A percentile compares a stretch with the other conserved stretches of the same genome.
Evolutionary conservation across 2,329 filamentous ascomycete species (phyloP).

Genomic region (Arthrobotrys megalospora): DNA sequence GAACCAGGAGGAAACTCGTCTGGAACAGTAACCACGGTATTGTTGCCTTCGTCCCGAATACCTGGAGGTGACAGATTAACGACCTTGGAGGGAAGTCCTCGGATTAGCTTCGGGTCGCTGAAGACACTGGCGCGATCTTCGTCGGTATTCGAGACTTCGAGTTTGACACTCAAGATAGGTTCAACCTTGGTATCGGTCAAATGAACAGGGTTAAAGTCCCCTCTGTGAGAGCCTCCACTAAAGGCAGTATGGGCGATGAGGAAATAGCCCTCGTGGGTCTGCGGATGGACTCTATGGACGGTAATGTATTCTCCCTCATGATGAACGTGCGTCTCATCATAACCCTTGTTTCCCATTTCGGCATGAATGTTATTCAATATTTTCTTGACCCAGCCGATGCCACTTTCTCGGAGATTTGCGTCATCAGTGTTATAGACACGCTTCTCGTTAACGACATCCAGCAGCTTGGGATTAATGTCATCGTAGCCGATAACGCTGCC

Average conservation of each 20-base stretch:
- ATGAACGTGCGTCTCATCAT: conserved; percentile 95
- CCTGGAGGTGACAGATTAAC: conserved; percentile 75
- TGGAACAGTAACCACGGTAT: conserved; percentile 84
- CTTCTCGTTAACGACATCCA: conserved; percentile 94
- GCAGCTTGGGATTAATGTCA: conserved; percentile 90
- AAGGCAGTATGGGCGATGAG: conserved; percentile 96
- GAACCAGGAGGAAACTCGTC: conserved; percentile 92
- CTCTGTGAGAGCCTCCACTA: conserved; percentile 88
- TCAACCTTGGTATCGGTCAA: conserved; percentile 87
- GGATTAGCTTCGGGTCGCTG: conserved; percentile 79
- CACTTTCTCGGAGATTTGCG: conserved; percentile 72
- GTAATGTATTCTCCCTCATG: conserved; percentile 97
- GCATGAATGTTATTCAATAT: conserved; percentile 94
- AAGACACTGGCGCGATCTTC: conserved; percentile 77
- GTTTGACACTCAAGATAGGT: conserved; percentile 89
- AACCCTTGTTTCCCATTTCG: conserved; percentile 94
- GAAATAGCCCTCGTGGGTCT: conserved; percentile 93
- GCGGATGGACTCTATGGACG: conserved; percentile 92
- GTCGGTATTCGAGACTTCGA: conserved; percentile 86
- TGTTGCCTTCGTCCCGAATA: conserved; percentile 79
- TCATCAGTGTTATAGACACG: conserved; percentile 77
- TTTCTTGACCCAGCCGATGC: conserved; percentile 92
- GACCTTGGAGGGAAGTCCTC: conserved; percentile 83
- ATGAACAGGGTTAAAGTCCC: conserved; percentile 82
- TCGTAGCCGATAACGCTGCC: conserved; percentile 99